A percentile compares a stretch with the other conserved stretches of the same genome.
These are phyloP conservation scores for Borovskyia barvae DNA, from an alignment of 208 protist genomes.

Conservation along the genomic window DNA sequence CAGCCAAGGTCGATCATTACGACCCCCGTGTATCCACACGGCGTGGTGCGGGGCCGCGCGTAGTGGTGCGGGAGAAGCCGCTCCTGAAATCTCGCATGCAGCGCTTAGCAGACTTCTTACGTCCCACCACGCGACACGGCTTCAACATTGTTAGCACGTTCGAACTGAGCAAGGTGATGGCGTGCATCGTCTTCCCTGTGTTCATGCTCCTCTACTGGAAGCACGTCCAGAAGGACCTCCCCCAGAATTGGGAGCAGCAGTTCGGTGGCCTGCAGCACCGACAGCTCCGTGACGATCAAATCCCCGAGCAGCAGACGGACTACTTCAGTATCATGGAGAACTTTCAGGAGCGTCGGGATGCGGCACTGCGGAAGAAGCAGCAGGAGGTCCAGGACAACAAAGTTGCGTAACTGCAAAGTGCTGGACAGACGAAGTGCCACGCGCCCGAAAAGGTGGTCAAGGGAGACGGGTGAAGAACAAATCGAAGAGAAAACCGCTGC, in stretches of 20 bases:
- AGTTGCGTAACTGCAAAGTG: slow-evolving; percentile 21
- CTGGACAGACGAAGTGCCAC: no score
- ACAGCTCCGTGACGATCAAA: slow-evolving; percentile 66
- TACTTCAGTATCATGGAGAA: slow-evolving; percentile 85
- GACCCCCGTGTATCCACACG: slow-evolving; percentile 67
- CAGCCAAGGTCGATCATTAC: slow-evolving; percentile 65
- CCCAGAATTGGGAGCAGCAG: slow-evolving; percentile 75
- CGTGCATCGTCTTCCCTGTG: slow-evolving; percentile 72
- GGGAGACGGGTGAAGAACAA: no score
- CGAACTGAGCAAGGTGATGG: slow-evolving; percentile 78
- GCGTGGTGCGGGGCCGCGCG: slow-evolving; percentile 44
- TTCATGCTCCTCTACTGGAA: slow-evolving; percentile 86
- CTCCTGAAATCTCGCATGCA: slow-evolving; percentile 73
- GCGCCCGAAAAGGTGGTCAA: no score
- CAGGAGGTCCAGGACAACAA: slow-evolving; percentile 35
- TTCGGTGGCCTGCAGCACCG: slow-evolving; percentile 76
- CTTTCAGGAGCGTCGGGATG: slow-evolving; percentile 70
- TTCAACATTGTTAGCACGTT: slow-evolving; percentile 64
- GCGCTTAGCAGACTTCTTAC: slow-evolving; percentile 56
- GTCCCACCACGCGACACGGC: slow-evolving; percentile 56
- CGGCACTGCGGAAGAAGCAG: slow-evolving; percentile 66
- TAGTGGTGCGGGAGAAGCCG: slow-evolving; percentile 80
- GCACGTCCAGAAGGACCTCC: slow-evolving; percentile 60
- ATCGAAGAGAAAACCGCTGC: no score
- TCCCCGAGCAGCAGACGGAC: slow-evolving; percentile 59